These are phyloP conservation scores for Vachellia pachyceras DNA, from an alignment of 306 rosid species.

Conservation along the genomic window DNA sequence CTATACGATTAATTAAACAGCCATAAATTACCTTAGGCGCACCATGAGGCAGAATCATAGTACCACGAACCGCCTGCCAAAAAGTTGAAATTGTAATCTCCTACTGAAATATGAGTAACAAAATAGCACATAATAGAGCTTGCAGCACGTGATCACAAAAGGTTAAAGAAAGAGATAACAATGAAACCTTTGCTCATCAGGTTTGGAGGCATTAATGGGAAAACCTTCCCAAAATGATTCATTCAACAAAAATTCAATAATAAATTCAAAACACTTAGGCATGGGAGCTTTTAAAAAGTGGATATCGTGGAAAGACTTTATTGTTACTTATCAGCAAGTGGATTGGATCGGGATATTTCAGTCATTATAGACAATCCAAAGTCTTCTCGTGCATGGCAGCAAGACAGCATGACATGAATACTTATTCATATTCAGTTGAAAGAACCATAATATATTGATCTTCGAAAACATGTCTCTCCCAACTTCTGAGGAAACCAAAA, in stretches of 20 bases:
- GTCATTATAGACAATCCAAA: slow-evolving; percentile 10
- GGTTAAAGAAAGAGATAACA: not conserved
- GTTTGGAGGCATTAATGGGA: not conserved
- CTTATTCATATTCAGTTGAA: slow-evolving; percentile 8
- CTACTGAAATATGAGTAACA: slow-evolving; percentile 20
- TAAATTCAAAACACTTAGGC: slow-evolving; percentile 8
- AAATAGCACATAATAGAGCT: not conserved
- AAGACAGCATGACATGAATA: not conserved
- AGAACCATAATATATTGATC: slow-evolving; percentile 2
- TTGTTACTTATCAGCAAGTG: not conserved
- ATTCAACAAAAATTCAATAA: not conserved
- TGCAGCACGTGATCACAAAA: slow-evolving; percentile 17
- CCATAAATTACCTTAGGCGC: slow-evolving; percentile 75
- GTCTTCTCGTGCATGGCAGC: slow-evolving; percentile 14
- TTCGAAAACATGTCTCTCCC: not conserved
- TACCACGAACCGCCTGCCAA: slow-evolving; percentile 95
- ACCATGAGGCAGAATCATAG: slow-evolving; percentile 89
- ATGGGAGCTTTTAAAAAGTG: slow-evolving; percentile 8
- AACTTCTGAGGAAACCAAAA: slow-evolving; percentile 17
- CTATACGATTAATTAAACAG: slow-evolving; percentile 31
- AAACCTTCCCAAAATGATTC: not conserved
- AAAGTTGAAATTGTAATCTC: slow-evolving; percentile 47
- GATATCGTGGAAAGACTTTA: not conserved
- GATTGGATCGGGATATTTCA: not conserved
- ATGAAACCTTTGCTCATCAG: not conserved